Evolutionary conservation across 495 filamentous ascomycete genomes (phyloP).

Genomic region (Annulohypoxylon bovei): DNA sequence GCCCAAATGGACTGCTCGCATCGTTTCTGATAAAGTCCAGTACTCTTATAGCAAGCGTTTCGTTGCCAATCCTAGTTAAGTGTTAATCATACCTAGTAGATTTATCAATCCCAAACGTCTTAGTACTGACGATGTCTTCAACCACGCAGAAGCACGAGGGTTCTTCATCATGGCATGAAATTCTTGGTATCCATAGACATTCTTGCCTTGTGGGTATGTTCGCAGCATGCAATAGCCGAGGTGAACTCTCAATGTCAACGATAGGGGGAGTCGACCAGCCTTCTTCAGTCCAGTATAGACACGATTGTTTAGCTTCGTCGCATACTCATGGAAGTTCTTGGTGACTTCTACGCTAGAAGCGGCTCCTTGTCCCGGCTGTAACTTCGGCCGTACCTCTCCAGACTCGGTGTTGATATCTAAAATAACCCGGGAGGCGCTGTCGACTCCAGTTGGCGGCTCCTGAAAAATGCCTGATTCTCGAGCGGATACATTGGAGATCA

Average conservation of each 20-base stretch:
- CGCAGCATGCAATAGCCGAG: conserved; percentile 65
- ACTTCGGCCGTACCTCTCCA: conserved; percentile 14
- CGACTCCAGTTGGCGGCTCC: conserved; percentile 28
- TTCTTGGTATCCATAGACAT: conserved; percentile 56
- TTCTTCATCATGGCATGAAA: conserved; percentile 59
- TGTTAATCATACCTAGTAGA: conserved; percentile 18
- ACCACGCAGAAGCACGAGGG: conserved; percentile 43
- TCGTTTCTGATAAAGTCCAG: conserved; percentile 40
- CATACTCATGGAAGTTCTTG: conserved; percentile 10
- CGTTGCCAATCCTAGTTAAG: conserved; percentile 33
- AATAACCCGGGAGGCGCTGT: conserved; percentile 22
- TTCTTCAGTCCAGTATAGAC: conserved; percentile 37
- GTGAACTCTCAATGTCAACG: conserved; percentile 64
- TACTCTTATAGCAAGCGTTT: conserved; percentile 31
- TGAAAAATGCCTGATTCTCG: conserved; percentile 20
- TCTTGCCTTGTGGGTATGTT: conserved; percentile 52
- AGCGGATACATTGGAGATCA: conserved; percentile 30
- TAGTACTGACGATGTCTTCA: conserved; percentile 51
- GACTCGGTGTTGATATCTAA: conserved; percentile 12
- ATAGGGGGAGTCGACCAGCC: conserved; percentile 40
- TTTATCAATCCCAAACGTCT: neutral
- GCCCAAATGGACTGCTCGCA: conserved; percentile 30
- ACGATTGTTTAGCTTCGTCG: conserved; percentile 22
- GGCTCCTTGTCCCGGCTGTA: conserved; percentile 1
- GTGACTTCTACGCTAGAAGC: neutral